Base-by-base conservation (phyloP, 441 rosid species). In the Erysimum cheiri region DNA sequence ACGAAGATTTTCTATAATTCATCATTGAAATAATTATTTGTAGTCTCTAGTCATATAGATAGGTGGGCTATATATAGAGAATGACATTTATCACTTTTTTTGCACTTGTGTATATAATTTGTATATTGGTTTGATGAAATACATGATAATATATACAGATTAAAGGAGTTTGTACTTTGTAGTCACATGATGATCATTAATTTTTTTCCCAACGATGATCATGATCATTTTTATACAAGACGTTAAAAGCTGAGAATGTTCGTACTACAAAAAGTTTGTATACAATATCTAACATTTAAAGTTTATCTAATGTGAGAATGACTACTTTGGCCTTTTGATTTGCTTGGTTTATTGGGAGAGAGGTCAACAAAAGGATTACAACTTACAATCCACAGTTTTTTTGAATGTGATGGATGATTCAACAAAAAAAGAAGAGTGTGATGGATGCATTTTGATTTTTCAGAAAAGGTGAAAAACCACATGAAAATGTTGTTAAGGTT, bases 151-250 rank as follows among this genome's bases (percentile, higher is more conserved):
- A 19, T 47, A 12, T 7, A 24, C 22, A 19, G 28, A 28, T 56
- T 26, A 64, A 55, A 64, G 64, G 28, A n/a, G 4, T 35, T 72
- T 72, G 64, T 72, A 64, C 70, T 64, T 72, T 35, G 44, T 48
- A 66, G 67, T 58, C 60, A 72, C 67, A 72, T 65, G 77, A 29
- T 57, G 31, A 64, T 15, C 36, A 57, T 72, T 12, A 10, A 19
- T 36, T 56, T 19, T 1, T 31, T 26, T n/a, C 47, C 29, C 36
- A 37, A 56, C 40, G 44, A 19, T 64, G 36, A 64, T 64, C 60
- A n/a, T n/a, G n/a, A 63, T 71, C 12, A 63, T 55, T 64, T 36
- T 4, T 57, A 57, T 29, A 64, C 36, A 33, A 57, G 71, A 22
- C 24, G 24, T 22, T 22, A 19, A 71, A 63, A 63, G 69, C 63